A percentile compares a stretch with the other conserved stretches of the same genome.
Evolutionary conservation across 2,329 filamentous ascomycete species (phyloP).

Genomic region (Monilinia aucupariae): DNA sequence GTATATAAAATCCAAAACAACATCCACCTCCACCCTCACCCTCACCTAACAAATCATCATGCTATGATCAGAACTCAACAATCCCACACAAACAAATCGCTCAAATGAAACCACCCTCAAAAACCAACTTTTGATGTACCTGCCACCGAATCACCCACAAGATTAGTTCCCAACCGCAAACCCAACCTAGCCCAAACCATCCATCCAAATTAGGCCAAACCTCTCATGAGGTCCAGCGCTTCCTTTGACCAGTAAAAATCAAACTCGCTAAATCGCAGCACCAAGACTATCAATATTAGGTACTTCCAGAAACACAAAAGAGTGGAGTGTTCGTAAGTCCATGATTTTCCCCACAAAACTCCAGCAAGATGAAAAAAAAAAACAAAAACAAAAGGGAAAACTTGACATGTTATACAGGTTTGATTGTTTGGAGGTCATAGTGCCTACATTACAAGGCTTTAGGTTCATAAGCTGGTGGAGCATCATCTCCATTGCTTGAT

Average conservation of each 20-base stretch:
- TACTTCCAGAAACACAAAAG: slow-evolving; percentile 17
- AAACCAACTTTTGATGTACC: slow-evolving; percentile 11
- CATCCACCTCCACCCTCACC: not conserved
- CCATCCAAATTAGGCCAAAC: slow-evolving; percentile 11
- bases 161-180: not conserved
- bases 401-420: not conserved
- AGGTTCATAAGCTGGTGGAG: slow-evolving; percentile 55
- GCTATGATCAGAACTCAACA: not conserved
- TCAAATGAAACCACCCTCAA: not conserved
- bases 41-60: not conserved
- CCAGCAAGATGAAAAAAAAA: not conserved
- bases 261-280: slow-evolving; percentile 15
- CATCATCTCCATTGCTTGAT: slow-evolving; percentile 41
- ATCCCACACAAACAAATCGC: not conserved
- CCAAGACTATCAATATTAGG: slow-evolving; percentile 8
- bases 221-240: slow-evolving; percentile 14
- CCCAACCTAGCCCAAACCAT: not conserved
- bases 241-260: not conserved
- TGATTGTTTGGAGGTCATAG: not conserved
- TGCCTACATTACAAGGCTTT: slow-evolving; percentile 24
- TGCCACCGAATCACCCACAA: not conserved
- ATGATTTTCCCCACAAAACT: slow-evolving; percentile 1
- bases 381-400: slow-evolving; percentile 9
- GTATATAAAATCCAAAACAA: slow-evolving; percentile 1
- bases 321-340: slow-evolving; percentile 16